Conservation (phyloP, 768 basidiomycete species). For the Lactarius psammicola region DNA sequence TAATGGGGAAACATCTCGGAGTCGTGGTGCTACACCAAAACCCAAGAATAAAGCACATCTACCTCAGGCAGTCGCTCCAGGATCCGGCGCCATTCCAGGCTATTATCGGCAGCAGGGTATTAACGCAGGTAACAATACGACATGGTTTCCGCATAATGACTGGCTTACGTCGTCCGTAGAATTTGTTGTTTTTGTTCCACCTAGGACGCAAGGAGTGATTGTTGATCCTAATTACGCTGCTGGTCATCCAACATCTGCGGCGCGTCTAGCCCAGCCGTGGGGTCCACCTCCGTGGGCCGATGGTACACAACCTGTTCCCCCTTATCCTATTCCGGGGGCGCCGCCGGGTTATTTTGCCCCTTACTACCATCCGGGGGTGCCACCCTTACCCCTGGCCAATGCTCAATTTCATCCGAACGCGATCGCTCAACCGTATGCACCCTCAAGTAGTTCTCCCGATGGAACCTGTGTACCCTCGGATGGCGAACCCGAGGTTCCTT, state of each 20-base stretch:
- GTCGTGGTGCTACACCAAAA: constrained; percentile 52
- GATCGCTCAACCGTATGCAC: constrained; percentile 7
- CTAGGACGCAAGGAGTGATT: constrained; percentile 40
- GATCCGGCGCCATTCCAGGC: constrained; percentile 43
- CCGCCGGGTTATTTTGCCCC: constrained; percentile 22
- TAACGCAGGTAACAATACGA: constrained; percentile 40
- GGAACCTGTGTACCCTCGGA: constrained; percentile 12
- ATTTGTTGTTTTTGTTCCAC: constrained; percentile 28
- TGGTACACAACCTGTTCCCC: constrained; percentile 31
- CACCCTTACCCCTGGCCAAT: constrained; percentile 30
- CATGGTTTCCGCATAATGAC: neutral
- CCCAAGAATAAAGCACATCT: constrained; percentile 36
- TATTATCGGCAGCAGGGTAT: constrained; percentile 69
- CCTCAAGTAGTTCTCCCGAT: constrained; percentile 9
- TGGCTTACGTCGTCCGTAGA: constrained; percentile 14
- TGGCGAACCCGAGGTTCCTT: constrained; percentile 11
- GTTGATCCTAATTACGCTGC: constrained; percentile 45
- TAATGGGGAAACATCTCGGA: constrained; percentile 42
- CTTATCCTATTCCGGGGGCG: constrained; percentile 24
- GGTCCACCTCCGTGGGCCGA: constrained; percentile 41
- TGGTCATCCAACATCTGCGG: constrained; percentile 54
- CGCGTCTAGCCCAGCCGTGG: constrained; percentile 41
- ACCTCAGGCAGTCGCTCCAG: constrained; percentile 39
- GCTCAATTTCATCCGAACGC: constrained; percentile 15
- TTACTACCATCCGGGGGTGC: constrained; percentile 29